phyloP scores from a whole-genome alignment of 2,329 filamentous ascomycete species.

The Annulohypoxylon truncatum region DNA sequence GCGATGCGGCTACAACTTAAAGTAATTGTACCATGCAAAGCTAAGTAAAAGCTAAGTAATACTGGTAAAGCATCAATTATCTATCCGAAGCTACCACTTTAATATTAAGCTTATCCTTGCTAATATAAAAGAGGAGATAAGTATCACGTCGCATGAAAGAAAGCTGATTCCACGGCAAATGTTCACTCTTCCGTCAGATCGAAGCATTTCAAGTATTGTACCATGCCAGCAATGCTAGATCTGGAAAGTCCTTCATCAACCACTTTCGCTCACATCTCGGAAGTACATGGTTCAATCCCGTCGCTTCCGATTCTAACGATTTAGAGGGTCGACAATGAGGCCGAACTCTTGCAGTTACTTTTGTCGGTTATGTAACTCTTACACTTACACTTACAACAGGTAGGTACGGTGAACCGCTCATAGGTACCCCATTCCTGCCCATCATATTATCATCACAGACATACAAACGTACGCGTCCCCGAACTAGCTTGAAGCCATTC shows the following conservation, averaged over 20 bases:
- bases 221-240: slow-evolving; percentile 7
- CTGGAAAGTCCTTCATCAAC: slow-evolving; percentile 15
- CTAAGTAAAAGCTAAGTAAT: neutral
- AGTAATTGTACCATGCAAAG: neutral
- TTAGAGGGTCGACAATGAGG: neutral
- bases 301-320: slow-evolving; percentile 7
- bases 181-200: neutral
- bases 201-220: neutral
- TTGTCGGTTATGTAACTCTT: slow-evolving; percentile 6
- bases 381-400: slow-evolving; percentile 1
- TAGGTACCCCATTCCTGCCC: neutral
- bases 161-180: slow-evolving; percentile 7
- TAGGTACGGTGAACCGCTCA: neutral
- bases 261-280: neutral
- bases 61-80: slow-evolving; percentile 8
- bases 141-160: slow-evolving; percentile 24
- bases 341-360: neutral
- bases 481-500: neutral
- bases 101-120: slow-evolving; percentile 33
- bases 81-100: slow-evolving; percentile 21
- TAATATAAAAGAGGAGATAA: slow-evolving; percentile 8
- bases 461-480: slow-evolving; percentile 25
- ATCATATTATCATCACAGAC: slow-evolving; percentile 26
- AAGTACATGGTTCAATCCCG: neutral
- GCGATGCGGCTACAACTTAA: slow-evolving; percentile 19